phyloP scores from a whole-genome alignment of 1,139 yeast species.

The Waltiozyma sp. region DNA sequence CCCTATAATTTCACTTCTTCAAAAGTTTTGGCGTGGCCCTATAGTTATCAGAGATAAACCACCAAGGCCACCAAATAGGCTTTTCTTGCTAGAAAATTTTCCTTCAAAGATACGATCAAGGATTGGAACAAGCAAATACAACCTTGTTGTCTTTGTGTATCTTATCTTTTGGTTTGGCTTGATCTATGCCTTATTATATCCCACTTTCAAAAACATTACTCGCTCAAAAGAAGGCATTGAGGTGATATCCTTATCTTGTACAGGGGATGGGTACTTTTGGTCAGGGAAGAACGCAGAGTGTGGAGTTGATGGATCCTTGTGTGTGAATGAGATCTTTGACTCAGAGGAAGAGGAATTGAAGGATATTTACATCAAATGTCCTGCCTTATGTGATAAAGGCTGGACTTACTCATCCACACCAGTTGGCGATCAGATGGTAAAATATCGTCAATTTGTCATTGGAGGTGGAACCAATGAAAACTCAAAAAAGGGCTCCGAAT shows the following conservation, averaged over 20 bases:
- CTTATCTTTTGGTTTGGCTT: slow-evolving; percentile 6
- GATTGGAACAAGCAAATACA: slow-evolving; percentile 16
- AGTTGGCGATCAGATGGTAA: slow-evolving; percentile 57
- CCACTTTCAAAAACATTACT: slow-evolving; percentile 20
- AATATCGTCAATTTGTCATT: slow-evolving; percentile 61
- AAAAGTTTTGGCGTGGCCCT: slow-evolving; percentile 43
- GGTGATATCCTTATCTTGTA: slow-evolving; percentile 32
- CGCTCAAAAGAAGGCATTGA: slow-evolving; percentile 10
- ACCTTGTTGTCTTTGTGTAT: not conserved
- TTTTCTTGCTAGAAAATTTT: slow-evolving; percentile 27
- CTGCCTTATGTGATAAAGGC: slow-evolving; percentile 76
- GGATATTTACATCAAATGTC: slow-evolving; percentile 64
- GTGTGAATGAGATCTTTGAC: slow-evolving; percentile 23
- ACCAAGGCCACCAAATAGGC: slow-evolving; percentile 24
- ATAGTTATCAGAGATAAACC: slow-evolving; percentile 34
- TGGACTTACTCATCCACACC: slow-evolving; percentile 71
- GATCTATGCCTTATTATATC: slow-evolving; percentile 11
- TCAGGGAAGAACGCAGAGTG: slow-evolving; percentile 65
- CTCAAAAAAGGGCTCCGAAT: slow-evolving; percentile 8
- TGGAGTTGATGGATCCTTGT: slow-evolving; percentile 57
- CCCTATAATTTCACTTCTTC: slow-evolving; percentile 1
- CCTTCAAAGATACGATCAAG: slow-evolving; percentile 30
- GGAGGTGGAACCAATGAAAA: slow-evolving; percentile 54
- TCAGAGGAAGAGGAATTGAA: slow-evolving; percentile 30
- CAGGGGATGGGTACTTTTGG: slow-evolving; percentile 43